Evolutionary conservation across 305 asterid genomes (phyloP), one percentile per base, ranked within the genome.

Genomic region (Plantago coronopus): DNA sequence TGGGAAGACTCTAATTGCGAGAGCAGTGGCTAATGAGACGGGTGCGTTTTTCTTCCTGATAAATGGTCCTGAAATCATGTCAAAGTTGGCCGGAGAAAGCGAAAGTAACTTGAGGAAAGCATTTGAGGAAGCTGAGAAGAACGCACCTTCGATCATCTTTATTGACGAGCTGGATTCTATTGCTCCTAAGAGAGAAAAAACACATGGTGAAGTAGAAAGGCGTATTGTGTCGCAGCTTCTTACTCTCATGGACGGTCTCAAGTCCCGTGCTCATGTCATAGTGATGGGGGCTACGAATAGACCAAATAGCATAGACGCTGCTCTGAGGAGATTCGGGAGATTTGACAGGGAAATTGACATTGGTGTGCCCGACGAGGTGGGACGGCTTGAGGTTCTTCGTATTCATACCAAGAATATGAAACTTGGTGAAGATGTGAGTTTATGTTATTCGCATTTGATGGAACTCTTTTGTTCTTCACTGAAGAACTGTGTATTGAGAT

Each of bases 51-150:
- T 78, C 76, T 81, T 81, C 57, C 37, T 76, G 23, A 78, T 78
- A 17, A 81, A 75, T 49, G 86, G 86, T 57, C 86, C 86, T 13
- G 82, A 79, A 66, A 79, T 80, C 18, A 80, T 77, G 86, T 80
- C 81, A 1, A 81, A 78, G 55, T 38, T 81, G 73, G 82, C 87
- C 1, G 87, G 87, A 2, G 87, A 81, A 66, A 81, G 87, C 48
- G 84, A 78, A 23, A 75, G 80, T 61, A 81, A 81, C 70, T 63
- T 81, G 75, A 71, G 84, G 70, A 78, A 75, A 60, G 87, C 87
- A 2, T 81, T 78, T 22, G 82, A 81, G 72, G 84, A 81, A 56
- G 87, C 83, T 0, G 87, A 81, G 72, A 81, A 81, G 68, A 81
- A 81, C 23, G 76, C 83, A 9, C 87, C 83, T 2, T 73, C 86